phyloP scores from a whole-genome alignment of 176 grass and related monocot species.

The Dactylis glomerata region DNA sequence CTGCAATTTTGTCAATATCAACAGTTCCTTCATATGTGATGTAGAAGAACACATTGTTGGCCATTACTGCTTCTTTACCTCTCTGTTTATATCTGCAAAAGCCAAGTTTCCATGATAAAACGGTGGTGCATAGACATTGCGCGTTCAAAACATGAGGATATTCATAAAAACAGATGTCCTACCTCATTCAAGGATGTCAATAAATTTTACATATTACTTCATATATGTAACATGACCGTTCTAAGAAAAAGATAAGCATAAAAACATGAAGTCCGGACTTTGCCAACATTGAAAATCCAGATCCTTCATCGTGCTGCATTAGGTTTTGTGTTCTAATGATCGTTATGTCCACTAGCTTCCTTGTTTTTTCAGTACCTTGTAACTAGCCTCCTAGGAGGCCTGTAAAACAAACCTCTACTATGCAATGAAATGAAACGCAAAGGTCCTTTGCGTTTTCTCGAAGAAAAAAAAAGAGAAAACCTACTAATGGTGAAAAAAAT shows the following conservation, averaged over 20 bases:
- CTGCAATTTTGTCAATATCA: constrained; percentile 91
- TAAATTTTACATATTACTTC: neutral
- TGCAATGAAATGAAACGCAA: too few species aligned
- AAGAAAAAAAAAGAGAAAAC: neutral
- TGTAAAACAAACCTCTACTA: too few species aligned
- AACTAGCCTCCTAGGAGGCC: too few species aligned
- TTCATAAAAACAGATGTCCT: neutral
- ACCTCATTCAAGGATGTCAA: neutral
- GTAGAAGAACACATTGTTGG: constrained; percentile 99
- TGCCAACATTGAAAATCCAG: neutral
- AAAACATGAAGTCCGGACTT: constrained; percentile 11
- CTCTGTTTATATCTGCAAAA: constrained; percentile 94
- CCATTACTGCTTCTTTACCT: constrained; percentile 75
- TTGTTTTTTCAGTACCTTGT: too few species aligned
- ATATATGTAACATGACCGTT: neutral
- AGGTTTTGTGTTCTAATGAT: neutral
- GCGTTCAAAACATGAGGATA: constrained; percentile 6
- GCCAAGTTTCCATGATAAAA: constrained; percentile 10
- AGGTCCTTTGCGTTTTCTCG: too few species aligned
- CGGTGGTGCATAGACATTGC: neutral
- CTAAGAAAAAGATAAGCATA: constrained; percentile 11
- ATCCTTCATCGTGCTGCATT: constrained; percentile 14
- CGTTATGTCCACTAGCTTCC: too few species aligned
- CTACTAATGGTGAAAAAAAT: neutral
- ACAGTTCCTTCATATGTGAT: constrained; percentile 99